phyloP scores from a whole-genome alignment of 2,329 filamentous ascomycete genomes.

The Colletotrichum costaricense region DNA sequence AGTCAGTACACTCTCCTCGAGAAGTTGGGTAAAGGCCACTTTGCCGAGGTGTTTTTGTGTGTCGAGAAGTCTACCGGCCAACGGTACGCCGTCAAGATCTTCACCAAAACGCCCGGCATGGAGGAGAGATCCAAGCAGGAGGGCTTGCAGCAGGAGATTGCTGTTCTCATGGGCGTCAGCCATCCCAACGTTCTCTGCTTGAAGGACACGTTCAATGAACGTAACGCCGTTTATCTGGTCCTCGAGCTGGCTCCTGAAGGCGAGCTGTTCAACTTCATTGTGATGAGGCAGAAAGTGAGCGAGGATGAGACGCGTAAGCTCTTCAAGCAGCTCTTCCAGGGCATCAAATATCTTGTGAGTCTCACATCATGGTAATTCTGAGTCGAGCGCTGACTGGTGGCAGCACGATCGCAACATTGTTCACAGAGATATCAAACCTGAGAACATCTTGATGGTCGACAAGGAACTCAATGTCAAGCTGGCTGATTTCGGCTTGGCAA shows the following conservation, averaged over 20 bases:
- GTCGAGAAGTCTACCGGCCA: conserved; percentile 86
- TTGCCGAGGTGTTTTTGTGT: conserved; percentile 92
- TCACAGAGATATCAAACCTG: conserved; percentile 96
- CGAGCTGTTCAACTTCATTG: conserved; percentile 95
- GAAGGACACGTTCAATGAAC: conserved; percentile 95
- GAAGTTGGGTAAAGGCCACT: conserved; percentile 93
- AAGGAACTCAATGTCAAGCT: conserved; percentile 89
- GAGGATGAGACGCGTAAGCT: conserved; percentile 88
- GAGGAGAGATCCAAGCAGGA: conserved; percentile 88
- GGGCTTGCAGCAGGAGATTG: conserved; percentile 93
- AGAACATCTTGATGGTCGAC: conserved; percentile 92
- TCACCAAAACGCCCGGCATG: conserved; percentile 84
- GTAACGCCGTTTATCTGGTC: conserved; percentile 89
- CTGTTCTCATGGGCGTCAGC: conserved; percentile 95
- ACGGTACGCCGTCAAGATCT: conserved; percentile 93
- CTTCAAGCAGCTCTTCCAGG: conserved; percentile 92
- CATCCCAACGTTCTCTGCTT: conserved; percentile 93
- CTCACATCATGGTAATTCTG: neutral
- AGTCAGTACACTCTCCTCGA: conserved; percentile 89
- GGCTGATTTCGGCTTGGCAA: conserved; percentile 95
- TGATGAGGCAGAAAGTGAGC: conserved; percentile 87
- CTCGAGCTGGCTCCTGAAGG: conserved; percentile 92
- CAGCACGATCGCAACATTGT: conserved; percentile 98
- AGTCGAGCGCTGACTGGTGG: conserved; percentile 41
- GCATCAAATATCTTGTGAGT: conserved; percentile 92